phyloP scores from a whole-genome alignment of 129 eudicot species.

The Solidago caesia region DNA sequence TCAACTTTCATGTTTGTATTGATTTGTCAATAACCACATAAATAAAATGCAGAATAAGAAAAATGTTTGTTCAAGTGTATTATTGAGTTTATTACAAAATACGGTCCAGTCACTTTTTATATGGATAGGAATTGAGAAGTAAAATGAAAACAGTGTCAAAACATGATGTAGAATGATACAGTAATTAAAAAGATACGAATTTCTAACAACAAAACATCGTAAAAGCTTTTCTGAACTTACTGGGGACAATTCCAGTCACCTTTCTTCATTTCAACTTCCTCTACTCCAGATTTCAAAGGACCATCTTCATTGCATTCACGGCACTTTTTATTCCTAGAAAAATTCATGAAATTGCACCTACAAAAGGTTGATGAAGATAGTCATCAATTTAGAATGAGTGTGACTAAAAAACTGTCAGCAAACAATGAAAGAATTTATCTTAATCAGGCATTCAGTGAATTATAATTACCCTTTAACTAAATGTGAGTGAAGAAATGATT shows the following conservation, averaged over 20 bases:
- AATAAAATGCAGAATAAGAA: background rate
- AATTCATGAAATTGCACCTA: conserved; percentile 87
- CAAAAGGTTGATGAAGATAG: conserved; percentile 24
- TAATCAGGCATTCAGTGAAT: background rate
- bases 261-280: conserved; percentile 59
- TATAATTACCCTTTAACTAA: background rate
- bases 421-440: conserved; percentile 2
- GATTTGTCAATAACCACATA: background rate
- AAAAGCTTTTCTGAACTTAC: conserved; percentile 49
- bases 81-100: background rate
- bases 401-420: background rate
- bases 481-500: background rate
- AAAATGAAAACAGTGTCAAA: background rate
- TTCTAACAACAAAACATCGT: background rate
- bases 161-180: background rate
- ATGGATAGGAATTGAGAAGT: background rate
- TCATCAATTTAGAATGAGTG: background rate
- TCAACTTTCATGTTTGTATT: conserved; percentile 15
- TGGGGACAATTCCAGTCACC: conserved; percentile 93
- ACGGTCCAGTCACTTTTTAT: background rate
- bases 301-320: conserved; percentile 58
- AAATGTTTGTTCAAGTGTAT: too few species aligned
- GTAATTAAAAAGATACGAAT: background rate
- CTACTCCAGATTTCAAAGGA: conserved; percentile 34
- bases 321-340: conserved; percentile 59